Conservation (phyloP, 805 yeast genomes). For the Candida schatavii region DNA sequence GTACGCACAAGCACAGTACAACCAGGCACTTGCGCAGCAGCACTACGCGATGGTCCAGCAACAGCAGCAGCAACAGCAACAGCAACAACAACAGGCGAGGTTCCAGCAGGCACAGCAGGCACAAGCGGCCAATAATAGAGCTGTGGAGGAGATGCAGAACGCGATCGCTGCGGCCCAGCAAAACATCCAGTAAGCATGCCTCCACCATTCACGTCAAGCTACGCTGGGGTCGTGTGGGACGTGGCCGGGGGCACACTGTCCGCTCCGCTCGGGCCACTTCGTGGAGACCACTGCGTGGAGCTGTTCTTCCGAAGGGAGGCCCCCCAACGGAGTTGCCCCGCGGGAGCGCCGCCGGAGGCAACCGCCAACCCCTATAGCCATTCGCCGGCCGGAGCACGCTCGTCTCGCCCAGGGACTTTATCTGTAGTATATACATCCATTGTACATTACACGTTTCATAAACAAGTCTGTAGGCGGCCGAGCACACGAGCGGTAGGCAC, state of each 20-base stretch:
- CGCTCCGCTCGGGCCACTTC: too few species aligned
- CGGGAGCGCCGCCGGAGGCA: neutral
- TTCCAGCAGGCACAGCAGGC: conserved; percentile 3
- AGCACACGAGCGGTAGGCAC: too few species aligned
- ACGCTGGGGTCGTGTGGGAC: too few species aligned
- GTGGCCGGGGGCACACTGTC: too few species aligned
- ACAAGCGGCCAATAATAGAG: conserved; percentile 6
- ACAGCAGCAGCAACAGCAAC: neutral
- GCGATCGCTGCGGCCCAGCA: conserved; percentile 13
- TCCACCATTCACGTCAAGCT: too few species aligned
- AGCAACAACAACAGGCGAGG: conserved; percentile 1
- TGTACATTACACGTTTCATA: too few species aligned
- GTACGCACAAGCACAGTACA: conserved; percentile 6
- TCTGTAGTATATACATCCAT: neutral
- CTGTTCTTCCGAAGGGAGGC: neutral
- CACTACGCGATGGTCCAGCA: conserved; percentile 6
- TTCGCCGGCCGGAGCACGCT: too few species aligned
- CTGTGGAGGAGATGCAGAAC: conserved; percentile 12
- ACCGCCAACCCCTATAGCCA: too few species aligned
- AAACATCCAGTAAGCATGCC: conserved; percentile 1
- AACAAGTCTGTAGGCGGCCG: too few species aligned
- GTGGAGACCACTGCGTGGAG: neutral
- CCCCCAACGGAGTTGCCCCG: neutral
- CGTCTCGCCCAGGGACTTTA: too few species aligned
- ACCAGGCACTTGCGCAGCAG: conserved; percentile 7